Percentiles rank a stretch among this genome's conserved stretches.
Conservation (phyloP, 768 basidiomycete genomes). For the Hemileccinum impolitum region DNA sequence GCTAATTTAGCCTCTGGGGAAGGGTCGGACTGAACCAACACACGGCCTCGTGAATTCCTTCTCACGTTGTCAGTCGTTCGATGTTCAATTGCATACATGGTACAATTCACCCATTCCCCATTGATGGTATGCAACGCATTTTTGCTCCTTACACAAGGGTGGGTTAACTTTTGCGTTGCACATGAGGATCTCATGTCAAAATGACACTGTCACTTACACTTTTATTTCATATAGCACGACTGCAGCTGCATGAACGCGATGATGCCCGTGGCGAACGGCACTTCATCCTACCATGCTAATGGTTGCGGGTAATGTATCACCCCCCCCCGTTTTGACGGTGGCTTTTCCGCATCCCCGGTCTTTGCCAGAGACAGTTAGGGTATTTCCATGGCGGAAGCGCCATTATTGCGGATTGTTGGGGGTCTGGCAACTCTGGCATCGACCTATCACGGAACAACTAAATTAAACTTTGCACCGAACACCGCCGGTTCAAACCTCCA, state of each 20-base stretch:
- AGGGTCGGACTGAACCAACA: background rate
- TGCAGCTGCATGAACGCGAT: background rate
- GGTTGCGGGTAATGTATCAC: slow-evolving; percentile 2
- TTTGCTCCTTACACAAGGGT: no score
- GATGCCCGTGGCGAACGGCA: background rate
- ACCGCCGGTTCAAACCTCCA: background rate
- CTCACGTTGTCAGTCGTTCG: background rate
- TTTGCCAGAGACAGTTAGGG: background rate
- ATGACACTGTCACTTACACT: background rate
- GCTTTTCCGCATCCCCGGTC: background rate
- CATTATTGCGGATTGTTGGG: background rate
- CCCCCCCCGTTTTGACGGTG: background rate
- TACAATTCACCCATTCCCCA: background rate
- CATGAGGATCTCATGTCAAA: background rate
- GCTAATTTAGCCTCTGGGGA: background rate
- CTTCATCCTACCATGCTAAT: background rate
- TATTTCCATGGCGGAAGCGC: background rate
- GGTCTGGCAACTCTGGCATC: no score
- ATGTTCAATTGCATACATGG: background rate
- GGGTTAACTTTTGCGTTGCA: background rate
- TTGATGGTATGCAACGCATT: background rate
- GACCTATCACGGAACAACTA: background rate
- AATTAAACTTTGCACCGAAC: background rate
- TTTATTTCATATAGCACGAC: background rate
- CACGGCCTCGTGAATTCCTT: background rate